A percentile compares a stretch with the other conserved stretches of the same genome.
Evolutionary conservation across 495 filamentous ascomycete genomes (phyloP).

Genomic region (Penicillium nucicola): DNA sequence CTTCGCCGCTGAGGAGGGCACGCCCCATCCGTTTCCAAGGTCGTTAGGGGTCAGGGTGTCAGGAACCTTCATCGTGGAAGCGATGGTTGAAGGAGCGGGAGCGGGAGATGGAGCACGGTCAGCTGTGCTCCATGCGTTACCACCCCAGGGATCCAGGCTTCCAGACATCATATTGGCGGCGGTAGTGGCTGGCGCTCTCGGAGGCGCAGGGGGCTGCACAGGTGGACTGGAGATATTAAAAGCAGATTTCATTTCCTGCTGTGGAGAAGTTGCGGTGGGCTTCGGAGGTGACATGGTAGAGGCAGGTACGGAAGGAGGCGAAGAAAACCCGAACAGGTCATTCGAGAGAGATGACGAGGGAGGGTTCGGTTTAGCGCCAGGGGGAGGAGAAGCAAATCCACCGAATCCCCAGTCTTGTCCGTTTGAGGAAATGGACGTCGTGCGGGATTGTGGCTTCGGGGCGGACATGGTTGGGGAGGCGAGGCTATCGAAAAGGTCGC

Average conservation of each 20-base stretch:
- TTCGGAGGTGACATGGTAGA: slow-evolving; percentile 41
- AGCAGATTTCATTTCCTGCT: slow-evolving; percentile 55
- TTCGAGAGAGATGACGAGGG: slow-evolving; percentile 44
- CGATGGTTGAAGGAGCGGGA: slow-evolving; percentile 15
- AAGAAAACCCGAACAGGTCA: slow-evolving; percentile 81
- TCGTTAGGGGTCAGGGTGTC: slow-evolving; percentile 45
- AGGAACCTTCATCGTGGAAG: slow-evolving; percentile 47
- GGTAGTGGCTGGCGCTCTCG: slow-evolving; percentile 31
- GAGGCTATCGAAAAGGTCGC: slow-evolving; percentile 76
- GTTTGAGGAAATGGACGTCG: slow-evolving; percentile 44
- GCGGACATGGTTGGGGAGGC: slow-evolving; percentile 51
- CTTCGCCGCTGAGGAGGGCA: slow-evolving; percentile 32
- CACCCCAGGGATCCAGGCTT: slow-evolving; percentile 47
- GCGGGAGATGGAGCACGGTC: slow-evolving; percentile 35
- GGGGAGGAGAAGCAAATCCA: slow-evolving; percentile 38
- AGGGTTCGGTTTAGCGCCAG: slow-evolving; percentile 42
- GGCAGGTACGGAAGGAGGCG: slow-evolving; percentile 47
- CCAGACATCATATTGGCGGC: slow-evolving; percentile 32
- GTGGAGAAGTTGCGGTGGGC: slow-evolving; percentile 36
- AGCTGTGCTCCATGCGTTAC: slow-evolving; percentile 50
- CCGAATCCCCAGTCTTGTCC: slow-evolving; percentile 53
- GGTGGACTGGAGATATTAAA: slow-evolving; percentile 72
- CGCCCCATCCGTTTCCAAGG: slow-evolving; percentile 57
- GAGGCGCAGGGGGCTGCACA: slow-evolving; percentile 41
- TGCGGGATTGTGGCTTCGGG: slow-evolving; percentile 41